Base-by-base conservation (phyloP, 2,329 filamentous ascomycete genomes). In the Acrocalymma vagum region DNA sequence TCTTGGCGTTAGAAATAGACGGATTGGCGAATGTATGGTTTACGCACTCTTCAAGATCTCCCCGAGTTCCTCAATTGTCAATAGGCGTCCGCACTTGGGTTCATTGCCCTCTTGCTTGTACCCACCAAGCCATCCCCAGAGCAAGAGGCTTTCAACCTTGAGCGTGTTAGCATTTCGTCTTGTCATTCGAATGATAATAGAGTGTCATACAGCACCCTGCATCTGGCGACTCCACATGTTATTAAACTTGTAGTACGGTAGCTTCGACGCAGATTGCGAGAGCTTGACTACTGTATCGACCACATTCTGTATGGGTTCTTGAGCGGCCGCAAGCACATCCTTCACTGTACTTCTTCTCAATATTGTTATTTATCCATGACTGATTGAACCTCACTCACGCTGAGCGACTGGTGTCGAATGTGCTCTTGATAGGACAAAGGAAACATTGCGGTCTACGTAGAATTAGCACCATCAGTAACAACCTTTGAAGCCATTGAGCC, bases 211-310 rank as follows among this genome's bases (percentile, higher is more conserved):
- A 29, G 89, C 82, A 67, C 89, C 90, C 71, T 97, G 93, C 38
- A 96, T 75, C 61, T 88, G 84, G 43, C 90, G 83, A 18, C 84
- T 82, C 94, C 94, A 99, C 67, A 90, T 83, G 41, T 79, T 76
- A 72, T 96, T 96, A 77, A 95, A 96, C 81, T 96, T 96, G 84
- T 97, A 99, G 78, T 97, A 99, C 0, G 94, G 93, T 62, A 95
- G 87, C 67, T 88, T 81, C 17, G 90, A 92, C 2, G 92, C 90
- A 38, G 89, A 81, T 38, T 79, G 73, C 47, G 83, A 81, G 29
- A 99, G 82, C 54, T 86, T 83, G 42, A 77, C 73, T 29, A 96
- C 80, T 29, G 86, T 87, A 31, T 83, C 76, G 40, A 88, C 80
- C 68, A 95, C 84, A 23, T 87, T 81, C 50, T 81, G 76, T 65